Base-by-base conservation (phyloP, 495 filamentous ascomycete genomes). In the Neurospora sp. region DNA sequence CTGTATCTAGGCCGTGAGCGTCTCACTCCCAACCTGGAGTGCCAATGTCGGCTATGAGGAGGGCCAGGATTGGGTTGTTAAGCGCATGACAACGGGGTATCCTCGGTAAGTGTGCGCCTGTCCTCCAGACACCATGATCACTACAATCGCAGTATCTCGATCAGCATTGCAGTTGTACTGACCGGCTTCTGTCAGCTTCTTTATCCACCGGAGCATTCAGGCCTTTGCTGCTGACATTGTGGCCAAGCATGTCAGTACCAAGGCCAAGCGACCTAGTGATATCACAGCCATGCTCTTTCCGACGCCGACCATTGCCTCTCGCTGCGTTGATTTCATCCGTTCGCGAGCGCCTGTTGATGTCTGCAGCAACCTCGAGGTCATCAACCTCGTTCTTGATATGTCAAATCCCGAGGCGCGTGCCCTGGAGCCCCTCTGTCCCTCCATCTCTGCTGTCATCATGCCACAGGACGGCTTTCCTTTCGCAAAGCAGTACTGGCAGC, bases 401-500 rank as follows among this genome's bases (percentile, higher is more conserved):
- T 80, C 85, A 37, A 80, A 84, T 70, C 81, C 85, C 72, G 76
- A 81, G n/a, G 86, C 91, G 10, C 82, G 84, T n/a, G 76, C 81
- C 23, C 78, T 83, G 35, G 80, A 77, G 76, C 82, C 80, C 49
- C 76, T 82, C 35, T 79, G 70, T 27, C 85, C 87, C 9, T 76
- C 83, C 4, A 82, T 97, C 20, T 93, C 89, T 4, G 90, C 90
- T 54, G 89, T 97, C 10, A 77, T 98, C 62, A 94, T 90, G 77
- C 88, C 91, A 2, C 83, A 87, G 49, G 87, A 90, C 31, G 81
- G 88, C 37, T 91, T 89, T 71, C 79, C 88, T 8, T 82, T 91
- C 75, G 92, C 95, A 8, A 99, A 98, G 79, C 87, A 91, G 75
- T 97, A 95, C 78, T 99, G 96, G 96, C 96, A 98, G 76, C 96